These are phyloP conservation scores for Colletotrichum godetiae DNA, from an alignment of 2,329 filamentous ascomycete genomes.

Conservation along the genomic window DNA sequence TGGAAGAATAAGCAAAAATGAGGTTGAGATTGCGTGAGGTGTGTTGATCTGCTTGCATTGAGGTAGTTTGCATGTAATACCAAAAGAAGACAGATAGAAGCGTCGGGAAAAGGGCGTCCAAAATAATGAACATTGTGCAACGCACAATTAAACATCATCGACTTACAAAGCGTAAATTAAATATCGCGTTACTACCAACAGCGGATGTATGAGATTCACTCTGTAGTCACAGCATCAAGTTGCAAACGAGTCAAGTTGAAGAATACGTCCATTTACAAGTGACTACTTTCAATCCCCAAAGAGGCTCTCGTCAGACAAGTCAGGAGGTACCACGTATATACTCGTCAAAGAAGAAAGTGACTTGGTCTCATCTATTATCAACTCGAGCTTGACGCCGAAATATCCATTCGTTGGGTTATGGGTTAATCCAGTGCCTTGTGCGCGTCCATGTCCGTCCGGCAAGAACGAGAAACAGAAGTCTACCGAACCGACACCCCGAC, in stretches of 20 bases:
- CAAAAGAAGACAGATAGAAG: background rate
- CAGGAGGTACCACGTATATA: conserved; percentile 9
- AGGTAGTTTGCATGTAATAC: conserved; percentile 1
- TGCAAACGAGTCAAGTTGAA: background rate
- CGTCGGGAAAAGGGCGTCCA: conserved; percentile 22
- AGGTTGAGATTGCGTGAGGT: background rate
- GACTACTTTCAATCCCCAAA: conserved; percentile 8
- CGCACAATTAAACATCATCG: background rate
- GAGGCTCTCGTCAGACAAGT: background rate
- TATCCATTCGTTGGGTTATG: conserved; percentile 34
- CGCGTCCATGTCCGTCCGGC: conserved; percentile 29
- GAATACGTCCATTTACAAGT: conserved; percentile 16
- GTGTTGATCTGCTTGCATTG: background rate
- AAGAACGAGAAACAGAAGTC: conserved; percentile 33
- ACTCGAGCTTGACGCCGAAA: conserved; percentile 35
- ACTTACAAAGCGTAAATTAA: no score
- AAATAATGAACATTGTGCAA: conserved; percentile 16
- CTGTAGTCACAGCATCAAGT: background rate
- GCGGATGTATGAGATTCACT: background rate
- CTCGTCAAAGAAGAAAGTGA: conserved; percentile 26
- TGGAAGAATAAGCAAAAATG: conserved; percentile 56
- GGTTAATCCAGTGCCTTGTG: conserved; percentile 33
- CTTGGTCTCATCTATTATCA: conserved; percentile 37
- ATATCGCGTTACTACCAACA: background rate
- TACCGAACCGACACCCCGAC: conserved; percentile 34